Conservation (phyloP, 371 early-diverging fungal genomes). For the Saksenaea vasiformis region DNA sequence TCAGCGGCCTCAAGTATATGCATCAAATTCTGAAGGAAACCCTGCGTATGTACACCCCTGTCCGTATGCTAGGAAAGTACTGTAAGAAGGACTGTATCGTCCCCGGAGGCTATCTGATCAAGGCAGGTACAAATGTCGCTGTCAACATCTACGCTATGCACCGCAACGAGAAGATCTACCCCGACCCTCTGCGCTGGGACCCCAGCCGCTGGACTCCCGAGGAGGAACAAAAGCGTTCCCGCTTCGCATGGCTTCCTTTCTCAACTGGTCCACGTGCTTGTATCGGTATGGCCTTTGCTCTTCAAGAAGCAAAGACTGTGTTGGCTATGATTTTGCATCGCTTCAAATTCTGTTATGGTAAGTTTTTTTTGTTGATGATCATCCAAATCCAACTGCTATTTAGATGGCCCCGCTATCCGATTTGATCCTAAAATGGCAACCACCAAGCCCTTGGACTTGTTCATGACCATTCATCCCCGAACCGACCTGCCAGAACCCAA, state of each 20-base stretch:
- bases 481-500: constrained; percentile 42
- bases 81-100: constrained; percentile 55
- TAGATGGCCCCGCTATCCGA: constrained; percentile 38
- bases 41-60: constrained; percentile 55
- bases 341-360: constrained; percentile 41
- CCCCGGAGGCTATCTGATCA: constrained; percentile 46
- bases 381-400: no score
- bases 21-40: constrained; percentile 56
- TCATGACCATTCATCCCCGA: constrained; percentile 41
- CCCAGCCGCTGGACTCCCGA: constrained; percentile 60
- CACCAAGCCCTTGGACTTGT: constrained; percentile 39
- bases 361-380: constrained; percentile 6
- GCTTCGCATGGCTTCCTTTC: constrained; percentile 61
- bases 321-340: constrained; percentile 49
- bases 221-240: constrained; percentile 53
- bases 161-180: constrained; percentile 46
- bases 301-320: constrained; percentile 62
- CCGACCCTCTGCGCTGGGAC: constrained; percentile 50
- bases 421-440: constrained; percentile 39
- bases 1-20: constrained; percentile 43
- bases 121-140: constrained; percentile 16
- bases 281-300: constrained; percentile 57
- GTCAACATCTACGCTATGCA: constrained; percentile 46
- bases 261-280: constrained; percentile 49
- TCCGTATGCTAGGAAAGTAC: constrained; percentile 42